Percentiles rank a stretch among this genome's conserved stretches.
Evolutionary conservation across 768 basidiomycete genomes (phyloP).

Genomic region (Mycena latifolia): DNA sequence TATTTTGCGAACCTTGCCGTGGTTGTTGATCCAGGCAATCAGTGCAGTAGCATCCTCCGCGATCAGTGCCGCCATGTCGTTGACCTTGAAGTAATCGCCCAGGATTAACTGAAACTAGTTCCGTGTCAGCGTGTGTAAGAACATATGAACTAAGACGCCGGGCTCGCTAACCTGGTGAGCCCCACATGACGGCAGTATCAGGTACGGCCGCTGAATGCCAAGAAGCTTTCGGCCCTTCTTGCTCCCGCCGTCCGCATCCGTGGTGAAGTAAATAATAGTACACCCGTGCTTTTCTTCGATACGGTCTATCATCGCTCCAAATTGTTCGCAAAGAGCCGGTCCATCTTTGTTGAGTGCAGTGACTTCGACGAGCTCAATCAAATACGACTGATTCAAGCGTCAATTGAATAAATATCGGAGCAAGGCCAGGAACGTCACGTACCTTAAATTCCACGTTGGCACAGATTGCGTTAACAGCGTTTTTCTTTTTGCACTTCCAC

Average conservation of each 20-base stretch:
- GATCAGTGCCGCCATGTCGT: no score
- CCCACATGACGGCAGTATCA: conserved; percentile 29
- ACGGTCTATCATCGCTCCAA: conserved; percentile 9
- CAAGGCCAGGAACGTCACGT: neutral
- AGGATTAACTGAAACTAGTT: conserved; percentile 27
- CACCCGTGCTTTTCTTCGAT: conserved; percentile 21
- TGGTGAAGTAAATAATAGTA: conserved; percentile 13
- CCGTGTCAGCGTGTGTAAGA: neutral
- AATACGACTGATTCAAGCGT: neutral
- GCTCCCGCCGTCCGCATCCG: no score
- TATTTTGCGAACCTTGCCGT: no score
- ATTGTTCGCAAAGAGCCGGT: neutral
- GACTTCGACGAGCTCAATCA: conserved; percentile 20
- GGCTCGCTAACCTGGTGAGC: conserved; percentile 34
- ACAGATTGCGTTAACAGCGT: conserved; percentile 9
- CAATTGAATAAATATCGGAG: neutral
- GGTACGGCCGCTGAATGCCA: conserved; percentile 11
- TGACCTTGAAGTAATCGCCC: conserved; percentile 27
- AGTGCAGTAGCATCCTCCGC: no score
- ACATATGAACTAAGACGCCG: no score
- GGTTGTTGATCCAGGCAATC: no score
- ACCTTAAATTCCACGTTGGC: conserved; percentile 17
- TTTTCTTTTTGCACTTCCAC: conserved; percentile 3
- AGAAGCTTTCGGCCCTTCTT: conserved; percentile 26
- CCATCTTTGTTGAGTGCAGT: conserved; percentile 26